These are phyloP conservation scores for Arthrobotrys entomopaga DNA, from an alignment of 2,329 filamentous ascomycete genomes.

Conservation along the genomic window DNA sequence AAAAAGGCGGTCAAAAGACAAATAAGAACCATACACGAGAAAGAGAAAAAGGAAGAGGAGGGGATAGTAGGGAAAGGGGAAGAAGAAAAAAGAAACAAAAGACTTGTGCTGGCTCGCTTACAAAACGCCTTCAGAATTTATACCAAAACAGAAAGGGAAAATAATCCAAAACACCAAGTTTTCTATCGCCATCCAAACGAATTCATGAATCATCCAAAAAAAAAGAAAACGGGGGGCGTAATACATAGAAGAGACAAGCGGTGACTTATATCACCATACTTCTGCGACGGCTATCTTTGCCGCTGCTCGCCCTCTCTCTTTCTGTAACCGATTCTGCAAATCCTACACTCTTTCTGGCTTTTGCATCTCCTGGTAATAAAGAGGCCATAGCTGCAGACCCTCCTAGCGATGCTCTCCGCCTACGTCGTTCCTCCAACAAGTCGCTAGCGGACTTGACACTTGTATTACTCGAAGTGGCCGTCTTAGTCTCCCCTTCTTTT, in stretches of 20 bases:
- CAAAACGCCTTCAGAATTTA: conserved; percentile 13
- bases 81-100: conserved; percentile 9
- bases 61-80: neutral
- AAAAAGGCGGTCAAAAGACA: no score
- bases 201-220: conserved; percentile 24
- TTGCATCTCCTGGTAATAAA: conserved; percentile 1
- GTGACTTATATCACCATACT: conserved; percentile 43
- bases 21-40: no score
- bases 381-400: conserved; percentile 11
- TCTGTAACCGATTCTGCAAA: conserved; percentile 21
- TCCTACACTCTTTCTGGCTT: conserved; percentile 34
- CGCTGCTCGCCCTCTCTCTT: conserved; percentile 3
- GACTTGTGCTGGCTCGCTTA: neutral
- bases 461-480: conserved; percentile 3
- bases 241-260: no score
- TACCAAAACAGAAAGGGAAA: neutral
- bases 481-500: conserved; percentile 24
- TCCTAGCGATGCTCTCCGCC: conserved; percentile 37
- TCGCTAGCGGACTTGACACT: conserved; percentile 46
- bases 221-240: neutral
- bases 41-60: no score
- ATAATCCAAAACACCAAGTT: conserved; percentile 11
- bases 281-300: conserved; percentile 25
- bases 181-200: conserved; percentile 7
- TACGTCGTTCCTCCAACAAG: conserved; percentile 44